These are phyloP conservation scores for Ophiocordyceps unilateralis DNA, from an alignment of 2,329 filamentous ascomycete species.

Conservation along the genomic window DNA sequence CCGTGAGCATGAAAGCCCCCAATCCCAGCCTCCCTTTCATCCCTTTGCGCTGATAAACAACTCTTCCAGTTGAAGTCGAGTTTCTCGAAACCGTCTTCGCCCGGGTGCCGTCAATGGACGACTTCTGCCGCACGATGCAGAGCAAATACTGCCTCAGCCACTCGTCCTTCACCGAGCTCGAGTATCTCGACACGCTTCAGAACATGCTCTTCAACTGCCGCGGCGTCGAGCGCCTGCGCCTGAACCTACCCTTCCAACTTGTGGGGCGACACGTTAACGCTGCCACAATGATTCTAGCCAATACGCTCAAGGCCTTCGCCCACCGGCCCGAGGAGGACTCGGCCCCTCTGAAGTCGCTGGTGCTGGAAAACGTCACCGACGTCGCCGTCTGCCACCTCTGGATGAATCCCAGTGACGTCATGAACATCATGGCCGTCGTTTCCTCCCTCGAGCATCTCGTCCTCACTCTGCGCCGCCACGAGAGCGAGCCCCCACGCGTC, in stretches of 20 bases:
- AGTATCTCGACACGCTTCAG: slow-evolving; percentile 24
- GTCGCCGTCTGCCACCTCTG: slow-evolving; percentile 28
- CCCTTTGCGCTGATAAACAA: not conserved
- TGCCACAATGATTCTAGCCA: slow-evolving; percentile 33
- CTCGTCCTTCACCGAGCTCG: slow-evolving; percentile 28
- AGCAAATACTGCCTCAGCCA: slow-evolving; percentile 30
- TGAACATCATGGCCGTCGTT: slow-evolving; percentile 27
- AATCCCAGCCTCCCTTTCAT: not conserved
- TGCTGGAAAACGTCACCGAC: slow-evolving; percentile 33
- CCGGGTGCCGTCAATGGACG: slow-evolving; percentile 25
- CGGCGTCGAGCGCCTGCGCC: slow-evolving; percentile 25
- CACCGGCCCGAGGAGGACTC: slow-evolving; percentile 26
- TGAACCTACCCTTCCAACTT: slow-evolving; percentile 34
- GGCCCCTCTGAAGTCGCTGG: slow-evolving; percentile 23
- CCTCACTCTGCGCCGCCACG: slow-evolving; percentile 27
- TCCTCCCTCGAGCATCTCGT: slow-evolving; percentile 25
- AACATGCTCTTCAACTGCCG: slow-evolving; percentile 26
- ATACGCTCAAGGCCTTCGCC: slow-evolving; percentile 30
- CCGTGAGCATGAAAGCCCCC: slow-evolving; percentile 11
- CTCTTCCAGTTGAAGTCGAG: slow-evolving; percentile 29
- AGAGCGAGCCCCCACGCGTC: slow-evolving; percentile 16
- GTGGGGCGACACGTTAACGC: slow-evolving; percentile 26
- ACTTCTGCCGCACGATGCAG: slow-evolving; percentile 25
- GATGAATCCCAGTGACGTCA: slow-evolving; percentile 32
- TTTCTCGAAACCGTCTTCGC: slow-evolving; percentile 28